Percentiles rank a stretch among this genome's conserved stretches.
Evolutionary conservation across 1,284 basidiomycete species (phyloP).

Genomic region (Leccinum pachyderme): DNA sequence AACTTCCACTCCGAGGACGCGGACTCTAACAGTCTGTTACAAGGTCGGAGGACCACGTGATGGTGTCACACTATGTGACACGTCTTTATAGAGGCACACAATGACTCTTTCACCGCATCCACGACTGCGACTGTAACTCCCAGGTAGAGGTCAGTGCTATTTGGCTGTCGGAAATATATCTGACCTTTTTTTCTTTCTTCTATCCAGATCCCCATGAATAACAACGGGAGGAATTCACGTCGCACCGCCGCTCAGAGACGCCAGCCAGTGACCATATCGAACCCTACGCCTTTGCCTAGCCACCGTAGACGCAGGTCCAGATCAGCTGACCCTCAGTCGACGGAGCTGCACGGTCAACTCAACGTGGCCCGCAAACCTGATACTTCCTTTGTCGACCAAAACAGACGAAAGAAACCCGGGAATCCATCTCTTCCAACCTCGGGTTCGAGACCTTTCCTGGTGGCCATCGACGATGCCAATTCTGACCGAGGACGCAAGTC

Average conservation of each 20-base stretch:
- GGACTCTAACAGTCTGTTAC: too few relatives aligned
- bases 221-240: constrained; percentile 23
- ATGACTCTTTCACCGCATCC: constrained; percentile 12
- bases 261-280: constrained; percentile 18
- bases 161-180: neutral
- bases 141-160: constrained; percentile 9
- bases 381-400: constrained; percentile 17
- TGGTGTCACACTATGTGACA: constrained; percentile 12
- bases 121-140: constrained; percentile 7
- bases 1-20: too few relatives aligned
- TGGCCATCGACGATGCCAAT: constrained; percentile 26
- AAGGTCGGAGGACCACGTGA: constrained; percentile 9
- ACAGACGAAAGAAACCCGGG: constrained; percentile 31
- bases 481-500: constrained; percentile 34
- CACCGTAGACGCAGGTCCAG: constrained; percentile 28
- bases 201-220: constrained; percentile 17
- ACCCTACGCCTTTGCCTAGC: constrained; percentile 12
- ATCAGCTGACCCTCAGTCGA: constrained; percentile 24
- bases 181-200: constrained; percentile 2
- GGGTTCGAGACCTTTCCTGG: constrained; percentile 24
- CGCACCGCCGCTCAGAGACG: constrained; percentile 26
- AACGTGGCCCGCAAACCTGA: constrained; percentile 20
- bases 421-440: constrained; percentile 17
- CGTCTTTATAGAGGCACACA: constrained; percentile 15
- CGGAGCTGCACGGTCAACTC: constrained; percentile 12